A percentile compares a stretch with the other conserved stretches of the same genome.
These are phyloP conservation scores for Trametes sp. DNA, from an alignment of 1,284 basidiomycete species.

Conservation along the genomic window DNA sequence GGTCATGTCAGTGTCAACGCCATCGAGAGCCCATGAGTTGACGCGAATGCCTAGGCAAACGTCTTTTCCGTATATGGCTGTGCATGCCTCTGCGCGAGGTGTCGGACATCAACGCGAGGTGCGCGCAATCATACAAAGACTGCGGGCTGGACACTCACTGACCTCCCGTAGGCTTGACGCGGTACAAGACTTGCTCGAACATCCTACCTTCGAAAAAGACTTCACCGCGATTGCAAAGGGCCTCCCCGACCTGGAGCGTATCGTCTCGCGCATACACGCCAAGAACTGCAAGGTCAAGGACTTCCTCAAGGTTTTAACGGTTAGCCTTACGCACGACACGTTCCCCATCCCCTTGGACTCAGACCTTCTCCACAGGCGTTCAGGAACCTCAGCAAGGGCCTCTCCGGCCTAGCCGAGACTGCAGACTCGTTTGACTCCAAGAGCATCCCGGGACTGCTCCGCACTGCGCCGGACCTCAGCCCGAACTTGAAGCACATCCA, in stretches of 20 bases:
- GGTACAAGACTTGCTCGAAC: conserved; percentile 86
- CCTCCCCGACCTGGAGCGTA: conserved; percentile 91
- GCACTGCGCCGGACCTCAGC: conserved; percentile 82
- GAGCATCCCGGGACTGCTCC: conserved; percentile 76
- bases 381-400: conserved; percentile 71
- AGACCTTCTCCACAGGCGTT: conserved; percentile 86
- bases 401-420: conserved; percentile 68
- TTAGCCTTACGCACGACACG: too few species aligned
- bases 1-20: too few species aligned
- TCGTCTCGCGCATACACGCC: conserved; percentile 93
- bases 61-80: conserved; percentile 94
- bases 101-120: conserved; percentile 88
- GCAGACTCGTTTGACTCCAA: conserved; percentile 80
- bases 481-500: conserved; percentile 77
- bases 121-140: conserved; percentile 19
- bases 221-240: conserved; percentile 82
- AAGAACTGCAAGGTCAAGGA: conserved; percentile 87
- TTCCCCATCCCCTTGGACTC: too few species aligned
- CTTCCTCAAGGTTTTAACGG: conserved; percentile 83
- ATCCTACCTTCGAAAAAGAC: conserved; percentile 76
- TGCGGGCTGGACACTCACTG: not conserved
- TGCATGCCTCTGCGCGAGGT: conserved; percentile 87
- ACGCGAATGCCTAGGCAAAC: conserved; percentile 69
- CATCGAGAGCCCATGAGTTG: not conserved
- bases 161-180: conserved; percentile 77